These are phyloP conservation scores for Solioccasus polychromus DNA, from an alignment of 768 basidiomycete genomes.

Conservation along the genomic window DNA sequence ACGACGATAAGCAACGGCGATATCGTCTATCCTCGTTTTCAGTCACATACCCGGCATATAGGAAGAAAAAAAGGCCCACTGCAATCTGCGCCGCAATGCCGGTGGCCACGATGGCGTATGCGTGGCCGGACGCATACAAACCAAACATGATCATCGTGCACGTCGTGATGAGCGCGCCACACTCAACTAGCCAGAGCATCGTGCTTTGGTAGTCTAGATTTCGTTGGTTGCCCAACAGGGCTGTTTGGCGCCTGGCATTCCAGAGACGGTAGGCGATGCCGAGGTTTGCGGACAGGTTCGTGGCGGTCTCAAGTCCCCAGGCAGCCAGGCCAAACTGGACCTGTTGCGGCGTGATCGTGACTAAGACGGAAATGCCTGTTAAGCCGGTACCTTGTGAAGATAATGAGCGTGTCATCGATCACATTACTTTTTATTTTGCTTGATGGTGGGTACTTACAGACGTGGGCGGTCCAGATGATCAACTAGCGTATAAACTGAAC, in stretches of 20 bases:
- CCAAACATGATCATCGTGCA: slow-evolving; percentile 19
- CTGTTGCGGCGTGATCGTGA: too few species aligned
- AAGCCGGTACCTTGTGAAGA: too few species aligned
- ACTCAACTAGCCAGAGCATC: slow-evolving; percentile 17
- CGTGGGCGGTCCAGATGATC: slow-evolving; percentile 13
- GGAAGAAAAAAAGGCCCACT: slow-evolving; percentile 7
- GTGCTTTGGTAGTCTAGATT: slow-evolving; percentile 10
- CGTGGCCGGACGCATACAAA: slow-evolving; percentile 12
- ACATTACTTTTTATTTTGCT: background rate
- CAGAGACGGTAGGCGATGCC: slow-evolving; percentile 21
- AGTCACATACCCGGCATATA: background rate
- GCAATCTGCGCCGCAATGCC: slow-evolving; percentile 19
- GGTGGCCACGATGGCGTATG: slow-evolving; percentile 10
- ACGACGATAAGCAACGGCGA: slow-evolving; percentile 19
- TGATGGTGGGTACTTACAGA: slow-evolving; percentile 14
- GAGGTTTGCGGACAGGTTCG: slow-evolving; percentile 16
- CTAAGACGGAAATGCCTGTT: too few species aligned
- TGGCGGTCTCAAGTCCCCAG: slow-evolving; percentile 18
- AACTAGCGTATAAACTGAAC: slow-evolving; percentile 7
- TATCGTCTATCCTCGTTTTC: slow-evolving; percentile 9
- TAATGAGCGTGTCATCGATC: too few species aligned
- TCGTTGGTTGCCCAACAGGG: slow-evolving; percentile 4
- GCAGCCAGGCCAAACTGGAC: too few species aligned
- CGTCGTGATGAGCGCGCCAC: slow-evolving; percentile 19
- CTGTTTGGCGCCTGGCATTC: slow-evolving; percentile 3